Conservation (phyloP, 2,329 filamentous ascomycete genomes). For the Colletotrichum tabaci region DNA sequence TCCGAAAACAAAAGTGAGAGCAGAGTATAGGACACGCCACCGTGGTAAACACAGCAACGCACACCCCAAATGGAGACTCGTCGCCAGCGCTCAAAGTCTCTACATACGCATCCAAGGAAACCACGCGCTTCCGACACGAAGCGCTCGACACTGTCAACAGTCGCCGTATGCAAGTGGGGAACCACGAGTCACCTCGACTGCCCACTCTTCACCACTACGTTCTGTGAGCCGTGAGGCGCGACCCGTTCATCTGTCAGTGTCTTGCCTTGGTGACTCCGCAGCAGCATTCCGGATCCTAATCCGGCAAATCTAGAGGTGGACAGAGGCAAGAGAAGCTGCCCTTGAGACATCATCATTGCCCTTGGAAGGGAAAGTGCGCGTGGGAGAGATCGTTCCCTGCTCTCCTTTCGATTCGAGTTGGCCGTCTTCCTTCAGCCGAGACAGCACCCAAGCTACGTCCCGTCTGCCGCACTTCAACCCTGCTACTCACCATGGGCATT, state of each 20-base stretch:
- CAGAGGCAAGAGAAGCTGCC: conserved; percentile 1
- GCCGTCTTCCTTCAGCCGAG: conserved; percentile 15
- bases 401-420: not conserved
- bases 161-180: not conserved
- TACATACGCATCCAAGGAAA: not conserved
- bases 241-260: not conserved
- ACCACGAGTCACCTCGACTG: conserved; percentile 1
- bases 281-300: not conserved
- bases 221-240: conserved; percentile 5
- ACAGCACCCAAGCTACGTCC: not conserved
- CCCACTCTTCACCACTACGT: not conserved
- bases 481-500: conserved; percentile 20
- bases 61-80: conserved; percentile 10
- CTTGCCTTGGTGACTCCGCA: conserved; percentile 17
- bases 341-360: conserved; percentile 8
- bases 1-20: not conserved
- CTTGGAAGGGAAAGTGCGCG: not conserved
- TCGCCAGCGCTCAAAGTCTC: not conserved
- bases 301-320: conserved; percentile 2
- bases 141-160: not conserved
- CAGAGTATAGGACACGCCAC: not conserved
- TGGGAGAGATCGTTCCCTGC: not conserved
- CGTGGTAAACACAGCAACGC: conserved; percentile 14
- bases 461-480: conserved; percentile 4
- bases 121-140: conserved; percentile 1